Evolutionary conservation across 805 yeast genomes (phyloP).

Genomic region (Sugiyamaella floridensis): DNA sequence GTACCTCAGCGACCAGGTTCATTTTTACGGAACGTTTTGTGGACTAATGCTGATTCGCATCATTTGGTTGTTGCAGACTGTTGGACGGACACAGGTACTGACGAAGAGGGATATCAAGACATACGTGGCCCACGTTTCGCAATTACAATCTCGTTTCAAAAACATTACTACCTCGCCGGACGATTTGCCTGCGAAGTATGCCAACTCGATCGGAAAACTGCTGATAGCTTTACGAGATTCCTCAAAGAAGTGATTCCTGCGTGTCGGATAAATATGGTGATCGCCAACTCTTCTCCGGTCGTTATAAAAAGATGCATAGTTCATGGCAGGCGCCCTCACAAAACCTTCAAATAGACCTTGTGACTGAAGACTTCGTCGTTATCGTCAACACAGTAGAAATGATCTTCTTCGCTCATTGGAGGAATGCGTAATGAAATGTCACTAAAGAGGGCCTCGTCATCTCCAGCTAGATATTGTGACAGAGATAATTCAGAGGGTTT

Average conservation of each 20-base stretch:
- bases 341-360: conserved; percentile 48
- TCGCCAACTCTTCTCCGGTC: not conserved
- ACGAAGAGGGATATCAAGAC: conserved; percentile 1
- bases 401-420: conserved; percentile 28
- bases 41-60: conserved; percentile 19
- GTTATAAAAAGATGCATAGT: not conserved
- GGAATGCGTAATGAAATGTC: conserved; percentile 31
- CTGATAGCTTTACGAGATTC: not conserved
- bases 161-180: conserved; percentile 9
- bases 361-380: conserved; percentile 62
- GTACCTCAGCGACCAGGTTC: conserved; percentile 64
- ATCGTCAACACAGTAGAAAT: conserved; percentile 9
- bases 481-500: conserved; percentile 29
- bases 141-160: conserved; percentile 9
- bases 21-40: conserved; percentile 33
- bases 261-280: not conserved
- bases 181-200: conserved; percentile 15
- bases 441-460: conserved; percentile 32
- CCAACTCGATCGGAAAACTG: not conserved
- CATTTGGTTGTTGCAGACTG: conserved; percentile 2
- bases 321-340: not conserved
- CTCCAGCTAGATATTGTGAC: conserved; percentile 29
- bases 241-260: not conserved
- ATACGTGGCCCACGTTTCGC: conserved; percentile 1
- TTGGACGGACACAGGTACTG: conserved; percentile 5